phyloP scores from a whole-genome alignment of 1,284 basidiomycete species.

The Trichosporon sp. region DNA sequence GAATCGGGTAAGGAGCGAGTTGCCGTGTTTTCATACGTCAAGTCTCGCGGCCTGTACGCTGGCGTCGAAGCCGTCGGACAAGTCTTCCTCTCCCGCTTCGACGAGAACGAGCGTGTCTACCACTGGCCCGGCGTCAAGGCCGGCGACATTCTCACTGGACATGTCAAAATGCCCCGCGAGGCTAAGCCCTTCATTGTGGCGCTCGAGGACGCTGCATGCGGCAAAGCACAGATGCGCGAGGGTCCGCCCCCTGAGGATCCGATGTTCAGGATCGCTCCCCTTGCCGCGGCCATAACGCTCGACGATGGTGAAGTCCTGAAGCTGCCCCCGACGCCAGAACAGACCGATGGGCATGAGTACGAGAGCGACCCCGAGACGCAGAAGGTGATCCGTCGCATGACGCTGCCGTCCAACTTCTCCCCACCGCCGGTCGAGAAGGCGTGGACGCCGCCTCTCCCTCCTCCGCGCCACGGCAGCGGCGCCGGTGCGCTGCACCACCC shows the following conservation, averaged over 20 bases:
- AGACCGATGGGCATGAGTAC: slow-evolving; percentile 41
- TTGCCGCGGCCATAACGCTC: slow-evolving; percentile 13
- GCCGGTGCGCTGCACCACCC: not conserved
- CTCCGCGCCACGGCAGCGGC: not conserved
- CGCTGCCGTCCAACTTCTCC: not conserved
- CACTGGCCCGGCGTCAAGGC: slow-evolving; percentile 49
- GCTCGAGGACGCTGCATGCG: slow-evolving; percentile 52
- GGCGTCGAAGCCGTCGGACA: slow-evolving; percentile 52
- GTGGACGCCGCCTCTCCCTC: not conserved
- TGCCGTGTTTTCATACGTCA: slow-evolving; percentile 49
- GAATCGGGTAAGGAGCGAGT: slow-evolving; percentile 50
- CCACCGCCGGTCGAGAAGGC: not conserved
- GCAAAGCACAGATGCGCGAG: slow-evolving; percentile 49
- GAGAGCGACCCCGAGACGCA: slow-evolving; percentile 41
- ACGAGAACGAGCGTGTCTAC: slow-evolving; percentile 48
- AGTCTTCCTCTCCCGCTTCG: slow-evolving; percentile 47
- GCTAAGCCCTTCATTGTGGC: slow-evolving; percentile 48
- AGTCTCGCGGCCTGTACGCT: slow-evolving; percentile 49
- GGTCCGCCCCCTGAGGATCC: slow-evolving; percentile 41
- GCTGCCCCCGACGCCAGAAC: slow-evolving; percentile 49
- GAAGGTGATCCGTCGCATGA: slow-evolving; percentile 17
- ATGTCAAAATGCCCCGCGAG: slow-evolving; percentile 46
- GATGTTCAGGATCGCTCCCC: not conserved
- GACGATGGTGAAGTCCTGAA: slow-evolving; percentile 49
- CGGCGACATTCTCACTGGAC: slow-evolving; percentile 45